phyloP scores from a whole-genome alignment of 2,329 filamentous ascomycete species.

The Acrocalymma vagum region DNA sequence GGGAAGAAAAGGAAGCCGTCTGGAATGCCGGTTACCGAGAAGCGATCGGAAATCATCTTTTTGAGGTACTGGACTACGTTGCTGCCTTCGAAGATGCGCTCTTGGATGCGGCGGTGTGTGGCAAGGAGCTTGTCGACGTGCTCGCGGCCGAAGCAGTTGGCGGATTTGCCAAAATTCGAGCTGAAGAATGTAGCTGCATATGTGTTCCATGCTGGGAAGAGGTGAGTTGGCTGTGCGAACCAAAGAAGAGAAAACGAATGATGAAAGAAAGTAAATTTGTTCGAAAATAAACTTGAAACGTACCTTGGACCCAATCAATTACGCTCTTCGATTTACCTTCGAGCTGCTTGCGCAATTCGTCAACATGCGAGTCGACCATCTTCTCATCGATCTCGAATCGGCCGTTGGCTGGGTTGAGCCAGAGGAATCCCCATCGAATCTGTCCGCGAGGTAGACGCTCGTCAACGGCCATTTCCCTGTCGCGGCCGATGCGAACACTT shows the following conservation, averaged over 20 bases:
- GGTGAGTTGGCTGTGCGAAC: conserved; percentile 3
- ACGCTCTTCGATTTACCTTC: conserved; percentile 39
- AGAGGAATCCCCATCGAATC: conserved; percentile 44
- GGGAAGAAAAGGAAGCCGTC: conserved; percentile 64
- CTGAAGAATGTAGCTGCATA: conserved; percentile 63
- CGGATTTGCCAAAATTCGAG: conserved; percentile 61
- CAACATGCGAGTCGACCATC: conserved; percentile 41
- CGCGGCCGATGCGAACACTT: conserved; percentile 44
- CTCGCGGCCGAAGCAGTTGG: conserved; percentile 61
- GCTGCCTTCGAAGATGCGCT: conserved; percentile 53
- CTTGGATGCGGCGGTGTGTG: conserved; percentile 60
- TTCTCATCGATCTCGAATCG: conserved; percentile 43
- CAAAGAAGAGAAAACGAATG: not conserved
- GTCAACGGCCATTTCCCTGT: conserved; percentile 20
- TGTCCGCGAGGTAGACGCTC: conserved; percentile 34
- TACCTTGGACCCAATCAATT: conserved; percentile 41
- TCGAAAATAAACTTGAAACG: too few species aligned
- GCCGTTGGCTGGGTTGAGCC: conserved; percentile 32
- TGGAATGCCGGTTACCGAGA: conserved; percentile 57
- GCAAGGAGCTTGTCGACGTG: conserved; percentile 63
- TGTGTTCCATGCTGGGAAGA: conserved; percentile 56
- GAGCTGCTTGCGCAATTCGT: conserved; percentile 38
- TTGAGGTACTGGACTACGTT: conserved; percentile 51
- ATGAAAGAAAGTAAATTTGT: not conserved
- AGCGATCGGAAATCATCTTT: conserved; percentile 60